These are phyloP conservation scores for Trichoderma breve DNA, from an alignment of 2,329 filamentous ascomycete species.

Conservation along the genomic window DNA sequence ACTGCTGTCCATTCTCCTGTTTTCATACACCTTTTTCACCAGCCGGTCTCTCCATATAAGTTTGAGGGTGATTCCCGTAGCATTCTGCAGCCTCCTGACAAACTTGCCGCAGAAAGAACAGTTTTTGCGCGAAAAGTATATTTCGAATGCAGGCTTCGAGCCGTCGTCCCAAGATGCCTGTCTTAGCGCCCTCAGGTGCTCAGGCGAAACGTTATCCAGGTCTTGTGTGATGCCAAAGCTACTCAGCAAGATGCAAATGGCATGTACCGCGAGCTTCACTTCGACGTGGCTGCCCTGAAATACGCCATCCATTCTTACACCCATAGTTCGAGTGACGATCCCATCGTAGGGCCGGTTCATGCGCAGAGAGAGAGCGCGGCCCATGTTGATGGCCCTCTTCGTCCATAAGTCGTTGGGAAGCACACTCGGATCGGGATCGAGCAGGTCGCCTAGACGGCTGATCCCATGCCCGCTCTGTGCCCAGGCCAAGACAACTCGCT, in stretches of 20 bases:
- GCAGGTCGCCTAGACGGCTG: constrained; percentile 30
- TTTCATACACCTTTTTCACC: constrained; percentile 29
- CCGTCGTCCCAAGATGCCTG: constrained; percentile 29
- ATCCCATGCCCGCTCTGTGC: constrained; percentile 37
- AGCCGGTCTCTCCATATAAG: constrained; percentile 33
- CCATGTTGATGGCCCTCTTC: constrained; percentile 30
- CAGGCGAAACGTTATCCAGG: constrained; percentile 24
- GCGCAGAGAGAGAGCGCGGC: constrained; percentile 30
- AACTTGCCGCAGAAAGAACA: constrained; percentile 32
- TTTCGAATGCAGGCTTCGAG: constrained; percentile 31
- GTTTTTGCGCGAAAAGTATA: constrained; percentile 38
- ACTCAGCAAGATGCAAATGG: constrained; percentile 30
- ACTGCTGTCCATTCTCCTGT: not conserved
- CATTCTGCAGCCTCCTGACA: constrained; percentile 26
- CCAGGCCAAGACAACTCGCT: constrained; percentile 32
- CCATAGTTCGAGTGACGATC: not conserved
- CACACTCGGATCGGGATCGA: constrained; percentile 26
- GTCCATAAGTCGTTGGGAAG: constrained; percentile 36
- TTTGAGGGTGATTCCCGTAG: constrained; percentile 30
- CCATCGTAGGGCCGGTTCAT: constrained; percentile 33
- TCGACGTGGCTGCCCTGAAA: constrained; percentile 40
- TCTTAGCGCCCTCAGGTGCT: constrained; percentile 28
- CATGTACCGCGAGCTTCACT: constrained; percentile 40
- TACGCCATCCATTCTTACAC: constrained; percentile 25
- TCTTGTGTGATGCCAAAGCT: constrained; percentile 28